Percentiles rank a stretch among this genome's conserved stretches.
These are phyloP conservation scores for Alternaria sp. DNA, from an alignment of 2,329 filamentous ascomycete species.

Conservation along the genomic window DNA sequence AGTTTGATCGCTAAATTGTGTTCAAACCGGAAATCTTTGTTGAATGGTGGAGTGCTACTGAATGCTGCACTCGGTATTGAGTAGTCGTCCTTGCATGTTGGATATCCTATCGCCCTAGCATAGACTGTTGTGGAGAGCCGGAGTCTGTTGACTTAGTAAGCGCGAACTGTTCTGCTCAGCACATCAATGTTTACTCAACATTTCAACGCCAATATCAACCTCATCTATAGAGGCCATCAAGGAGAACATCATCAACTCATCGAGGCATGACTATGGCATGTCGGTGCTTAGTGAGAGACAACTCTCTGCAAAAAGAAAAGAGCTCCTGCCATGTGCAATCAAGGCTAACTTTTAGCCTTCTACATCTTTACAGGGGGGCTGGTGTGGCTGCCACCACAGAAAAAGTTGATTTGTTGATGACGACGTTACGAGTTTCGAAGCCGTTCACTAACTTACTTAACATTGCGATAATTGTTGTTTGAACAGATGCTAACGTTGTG, in stretches of 20 bases:
- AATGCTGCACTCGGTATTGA: neutral
- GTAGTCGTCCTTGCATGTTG: neutral
- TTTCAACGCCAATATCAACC: neutral
- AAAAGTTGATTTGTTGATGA: no score
- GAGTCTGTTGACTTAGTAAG: neutral
- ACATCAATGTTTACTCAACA: neutral
- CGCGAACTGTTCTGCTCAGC: neutral
- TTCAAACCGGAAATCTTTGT: neutral
- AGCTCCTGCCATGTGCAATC: neutral
- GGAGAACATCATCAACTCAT: neutral
- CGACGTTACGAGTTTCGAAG: no score
- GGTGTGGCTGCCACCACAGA: no score
- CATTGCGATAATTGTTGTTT: no score
- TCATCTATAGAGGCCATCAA: neutral
- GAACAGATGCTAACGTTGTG: no score
- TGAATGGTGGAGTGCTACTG: neutral
- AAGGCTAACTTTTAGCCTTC: no score
- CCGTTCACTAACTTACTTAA: no score
- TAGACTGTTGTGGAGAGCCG: neutral
- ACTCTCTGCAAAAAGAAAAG: neutral
- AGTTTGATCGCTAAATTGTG: neutral
- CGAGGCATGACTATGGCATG: neutral
- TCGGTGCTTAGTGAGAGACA: neutral
- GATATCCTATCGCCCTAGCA: neutral
- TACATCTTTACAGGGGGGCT: no score